A percentile compares a stretch with the other conserved stretches of the same genome.
Evolutionary conservation across 495 filamentous ascomycete species (phyloP).

Genomic region (Penicillium steckii): DNA sequence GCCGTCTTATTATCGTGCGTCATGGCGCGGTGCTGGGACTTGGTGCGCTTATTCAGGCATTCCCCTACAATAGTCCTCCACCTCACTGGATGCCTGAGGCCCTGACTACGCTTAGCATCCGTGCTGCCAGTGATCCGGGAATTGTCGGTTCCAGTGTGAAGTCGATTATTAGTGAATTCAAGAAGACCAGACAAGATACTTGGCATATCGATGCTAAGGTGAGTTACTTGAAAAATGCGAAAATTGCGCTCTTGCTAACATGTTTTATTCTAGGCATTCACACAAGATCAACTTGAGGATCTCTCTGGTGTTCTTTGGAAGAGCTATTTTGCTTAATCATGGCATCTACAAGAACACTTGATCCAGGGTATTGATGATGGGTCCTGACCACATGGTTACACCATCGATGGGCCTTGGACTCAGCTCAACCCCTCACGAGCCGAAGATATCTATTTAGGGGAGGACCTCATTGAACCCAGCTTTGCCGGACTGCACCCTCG

Average conservation of each 20-base stretch:
- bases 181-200: slow-evolving; percentile 99
- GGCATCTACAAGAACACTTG: too few species aligned
- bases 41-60: slow-evolving; percentile 90
- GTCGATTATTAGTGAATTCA: slow-evolving; percentile 91
- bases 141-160: slow-evolving; percentile 98
- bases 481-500: background rate
- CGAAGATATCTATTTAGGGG: too few species aligned
- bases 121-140: slow-evolving; percentile 83
- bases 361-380: too few species aligned
- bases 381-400: background rate
- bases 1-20: slow-evolving; percentile 71
- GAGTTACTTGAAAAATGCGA: too few species aligned
- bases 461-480: background rate
- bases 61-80: slow-evolving; percentile 91
- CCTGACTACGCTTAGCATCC: slow-evolving; percentile 77
- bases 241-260: too few species aligned
- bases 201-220: slow-evolving; percentile 99
- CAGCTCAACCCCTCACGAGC: too few species aligned
- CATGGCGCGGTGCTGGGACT: slow-evolving; percentile 93
- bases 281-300: slow-evolving; percentile 88
- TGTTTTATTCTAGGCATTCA: slow-evolving; percentile 68
- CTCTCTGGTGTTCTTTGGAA: slow-evolving; percentile 98
- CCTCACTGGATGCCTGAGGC: slow-evolving; percentile 94
- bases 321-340: slow-evolving; percentile 92
- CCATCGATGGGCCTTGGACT: background rate